phyloP scores from a whole-genome alignment of 2,329 filamentous ascomycete species.

The Penicillium rolfsii region DNA sequence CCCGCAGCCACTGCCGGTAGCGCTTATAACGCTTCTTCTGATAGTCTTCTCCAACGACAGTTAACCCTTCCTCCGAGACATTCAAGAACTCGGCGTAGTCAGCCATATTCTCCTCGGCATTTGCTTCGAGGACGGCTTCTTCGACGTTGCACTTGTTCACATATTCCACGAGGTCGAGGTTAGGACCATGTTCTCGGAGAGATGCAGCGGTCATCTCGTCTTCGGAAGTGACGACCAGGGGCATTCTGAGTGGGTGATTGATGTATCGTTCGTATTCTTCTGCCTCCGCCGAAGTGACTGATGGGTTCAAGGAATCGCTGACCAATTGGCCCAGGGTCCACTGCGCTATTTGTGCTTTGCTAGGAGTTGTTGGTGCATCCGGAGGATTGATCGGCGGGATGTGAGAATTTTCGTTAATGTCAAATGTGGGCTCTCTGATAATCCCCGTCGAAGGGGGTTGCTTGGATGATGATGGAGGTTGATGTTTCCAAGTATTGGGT shows the following conservation, averaged over 20 bases:
- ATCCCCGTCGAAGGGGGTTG: slow-evolving; percentile 51
- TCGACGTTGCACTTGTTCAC: slow-evolving; percentile 69
- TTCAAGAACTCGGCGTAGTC: slow-evolving; percentile 77
- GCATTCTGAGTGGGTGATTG: slow-evolving; percentile 83
- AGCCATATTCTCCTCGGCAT: slow-evolving; percentile 66
- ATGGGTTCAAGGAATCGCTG: slow-evolving; percentile 80
- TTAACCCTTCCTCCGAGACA: slow-evolving; percentile 80
- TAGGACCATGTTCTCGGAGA: slow-evolving; percentile 45
- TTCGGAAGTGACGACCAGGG: slow-evolving; percentile 61
- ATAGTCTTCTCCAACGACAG: slow-evolving; percentile 82
- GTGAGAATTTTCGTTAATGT: slow-evolving; percentile 28
- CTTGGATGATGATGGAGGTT: slow-evolving; percentile 41
- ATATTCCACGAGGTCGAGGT: slow-evolving; percentile 77
- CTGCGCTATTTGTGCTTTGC: slow-evolving; percentile 75
- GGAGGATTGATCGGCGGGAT: slow-evolving; percentile 29
- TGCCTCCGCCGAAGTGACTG: slow-evolving; percentile 73
- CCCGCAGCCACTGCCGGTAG: slow-evolving; percentile 90
- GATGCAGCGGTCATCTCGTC: slow-evolving; percentile 42
- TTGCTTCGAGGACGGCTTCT: slow-evolving; percentile 49
- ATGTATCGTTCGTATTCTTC: slow-evolving; percentile 90
- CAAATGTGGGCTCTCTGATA: slow-evolving; percentile 57
- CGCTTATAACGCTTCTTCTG: slow-evolving; percentile 95
- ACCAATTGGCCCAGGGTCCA: slow-evolving; percentile 89
- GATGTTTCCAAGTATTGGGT: slow-evolving; percentile 36
- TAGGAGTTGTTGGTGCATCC: slow-evolving; percentile 68